Percentiles rank a stretch among this genome's conserved stretches.
Evolutionary conservation across 441 rosid species (phyloP).

Genomic region (Croton laevigatus): DNA sequence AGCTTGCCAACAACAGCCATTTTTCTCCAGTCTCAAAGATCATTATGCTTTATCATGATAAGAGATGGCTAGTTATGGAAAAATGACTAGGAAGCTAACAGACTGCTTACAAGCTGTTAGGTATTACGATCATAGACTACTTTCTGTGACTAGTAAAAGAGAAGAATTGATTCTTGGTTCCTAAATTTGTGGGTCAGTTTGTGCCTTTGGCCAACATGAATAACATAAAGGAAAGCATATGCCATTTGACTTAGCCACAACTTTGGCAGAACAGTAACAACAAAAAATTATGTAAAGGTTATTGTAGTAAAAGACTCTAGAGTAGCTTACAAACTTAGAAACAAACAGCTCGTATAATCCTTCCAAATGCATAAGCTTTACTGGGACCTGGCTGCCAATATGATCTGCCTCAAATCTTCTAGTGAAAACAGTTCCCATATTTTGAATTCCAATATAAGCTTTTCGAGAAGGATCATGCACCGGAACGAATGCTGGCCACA

Average conservation of each 20-base stretch:
- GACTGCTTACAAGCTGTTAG: background rate
- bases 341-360: constrained; percentile 90
- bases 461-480: constrained; percentile 95
- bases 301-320: constrained; percentile 15
- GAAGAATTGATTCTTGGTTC: background rate
- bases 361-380: constrained; percentile 97
- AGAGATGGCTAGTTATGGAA: no score
- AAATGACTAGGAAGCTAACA: background rate
- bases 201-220: background rate
- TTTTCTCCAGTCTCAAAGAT: background rate
- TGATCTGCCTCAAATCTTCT: constrained; percentile 96
- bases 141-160: background rate
- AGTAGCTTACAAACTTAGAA: constrained; percentile 89
- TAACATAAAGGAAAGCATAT: background rate
- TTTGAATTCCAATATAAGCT: constrained; percentile 94
- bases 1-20: background rate
- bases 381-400: constrained; percentile 93
- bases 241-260: background rate
- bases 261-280: constrained; percentile 5
- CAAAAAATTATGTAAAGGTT: constrained; percentile 1
- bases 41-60: no score
- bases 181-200: background rate
- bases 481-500: constrained; percentile 98
- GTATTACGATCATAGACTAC: background rate
- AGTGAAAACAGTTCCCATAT: constrained; percentile 88